phyloP scores from a whole-genome alignment of 2,329 filamentous ascomycete species.

The Fusarium robinianum region DNA sequence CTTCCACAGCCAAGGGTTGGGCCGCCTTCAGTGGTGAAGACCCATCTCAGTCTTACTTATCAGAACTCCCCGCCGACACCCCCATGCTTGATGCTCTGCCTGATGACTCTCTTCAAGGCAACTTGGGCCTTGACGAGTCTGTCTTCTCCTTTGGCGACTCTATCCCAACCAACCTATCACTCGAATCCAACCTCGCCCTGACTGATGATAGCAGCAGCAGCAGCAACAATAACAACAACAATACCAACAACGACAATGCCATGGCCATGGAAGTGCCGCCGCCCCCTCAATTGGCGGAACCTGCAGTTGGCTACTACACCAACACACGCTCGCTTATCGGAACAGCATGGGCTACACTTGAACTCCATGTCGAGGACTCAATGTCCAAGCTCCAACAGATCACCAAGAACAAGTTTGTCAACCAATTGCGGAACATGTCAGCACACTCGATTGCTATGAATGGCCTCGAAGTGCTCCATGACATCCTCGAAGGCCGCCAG shows the following conservation, averaged over 20 bases:
- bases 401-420: constrained; percentile 48
- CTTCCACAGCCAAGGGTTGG: constrained; percentile 30
- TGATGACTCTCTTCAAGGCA: constrained; percentile 35
- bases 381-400: constrained; percentile 48
- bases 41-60: constrained; percentile 39
- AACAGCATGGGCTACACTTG: constrained; percentile 51
- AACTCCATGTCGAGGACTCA: constrained; percentile 52
- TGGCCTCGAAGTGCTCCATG: constrained; percentile 49
- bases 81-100: constrained; percentile 41
- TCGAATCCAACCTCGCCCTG: constrained; percentile 45
- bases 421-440: constrained; percentile 47
- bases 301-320: constrained; percentile 35
- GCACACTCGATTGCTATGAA: constrained; percentile 44
- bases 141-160: constrained; percentile 44
- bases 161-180: constrained; percentile 41
- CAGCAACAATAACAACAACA: no score
- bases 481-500: constrained; percentile 46
- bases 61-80: constrained; percentile 51
- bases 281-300: constrained; percentile 20
- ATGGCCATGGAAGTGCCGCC: constrained; percentile 19
- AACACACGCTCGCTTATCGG: constrained; percentile 45
- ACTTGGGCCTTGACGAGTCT: constrained; percentile 42
- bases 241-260: constrained; percentile 30
- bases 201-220: no score
- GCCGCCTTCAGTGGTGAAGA: constrained; percentile 38